Conservation (phyloP, 169 alveolate species). For the Cryptosporidium bovis region DNA sequence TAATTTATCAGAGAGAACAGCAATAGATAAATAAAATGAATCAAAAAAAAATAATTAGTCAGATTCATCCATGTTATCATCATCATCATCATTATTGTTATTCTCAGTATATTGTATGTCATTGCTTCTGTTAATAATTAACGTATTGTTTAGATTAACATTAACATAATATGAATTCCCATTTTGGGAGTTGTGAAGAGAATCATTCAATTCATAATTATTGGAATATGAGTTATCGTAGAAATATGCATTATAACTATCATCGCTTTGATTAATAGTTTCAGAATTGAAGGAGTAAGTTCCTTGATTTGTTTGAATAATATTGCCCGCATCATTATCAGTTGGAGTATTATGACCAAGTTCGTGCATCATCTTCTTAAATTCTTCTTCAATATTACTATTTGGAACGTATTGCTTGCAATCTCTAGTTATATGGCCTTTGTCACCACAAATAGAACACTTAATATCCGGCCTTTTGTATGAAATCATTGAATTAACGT, state of each 20-base stretch:
- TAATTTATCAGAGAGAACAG: neutral
- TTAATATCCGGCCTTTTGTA: conserved; percentile 78
- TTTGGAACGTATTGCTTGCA: conserved; percentile 82
- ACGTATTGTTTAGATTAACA: neutral
- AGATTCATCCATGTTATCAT: conserved; percentile 70
- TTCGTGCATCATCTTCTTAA: conserved; percentile 63
- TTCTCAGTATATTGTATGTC: neutral
- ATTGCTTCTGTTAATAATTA: neutral
- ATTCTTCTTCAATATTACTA: conserved; percentile 66
- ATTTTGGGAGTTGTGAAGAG: neutral
- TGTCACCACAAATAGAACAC: conserved; percentile 90
- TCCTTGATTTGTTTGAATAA: neutral
- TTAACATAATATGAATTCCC: neutral
- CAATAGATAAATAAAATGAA: neutral
- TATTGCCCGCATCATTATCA: neutral
- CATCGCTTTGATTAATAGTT: neutral
- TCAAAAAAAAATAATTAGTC: conserved; percentile 17
- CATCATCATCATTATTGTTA: conserved; percentile 29
- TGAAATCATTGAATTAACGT: conserved; percentile 57
- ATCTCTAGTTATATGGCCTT: conserved; percentile 91
- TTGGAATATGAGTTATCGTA: neutral
- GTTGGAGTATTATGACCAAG: conserved; percentile 7
- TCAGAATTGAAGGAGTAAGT: neutral
- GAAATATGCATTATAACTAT: neutral
- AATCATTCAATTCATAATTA: neutral